Conservation (phyloP, 768 basidiomycete species). For the Pleurotus tuoliensis region DNA sequence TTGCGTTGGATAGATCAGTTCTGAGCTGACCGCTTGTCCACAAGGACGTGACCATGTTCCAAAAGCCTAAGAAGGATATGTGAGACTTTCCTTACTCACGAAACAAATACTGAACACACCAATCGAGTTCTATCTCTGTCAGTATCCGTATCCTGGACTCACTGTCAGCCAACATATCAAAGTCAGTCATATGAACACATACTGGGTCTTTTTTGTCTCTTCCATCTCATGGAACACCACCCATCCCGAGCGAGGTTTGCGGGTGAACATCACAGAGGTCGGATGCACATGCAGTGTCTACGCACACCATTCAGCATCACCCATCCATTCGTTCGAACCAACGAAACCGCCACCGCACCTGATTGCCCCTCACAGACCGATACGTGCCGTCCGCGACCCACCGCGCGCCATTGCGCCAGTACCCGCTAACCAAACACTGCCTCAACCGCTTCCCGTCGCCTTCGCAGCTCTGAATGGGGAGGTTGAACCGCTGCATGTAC, state of each 20-base stretch:
- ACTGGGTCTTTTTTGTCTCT: constrained; percentile 95
- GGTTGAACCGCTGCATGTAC: constrained; percentile 87
- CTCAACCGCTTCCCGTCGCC: constrained; percentile 81
- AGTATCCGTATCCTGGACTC: constrained; percentile 76
- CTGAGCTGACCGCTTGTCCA: background rate
- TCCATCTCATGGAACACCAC: constrained; percentile 95
- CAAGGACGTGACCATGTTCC: constrained; percentile 3
- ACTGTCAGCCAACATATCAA: constrained; percentile 10
- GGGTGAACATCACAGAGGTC: constrained; percentile 88
- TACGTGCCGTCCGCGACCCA: constrained; percentile 95
- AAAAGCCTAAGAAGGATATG: background rate
- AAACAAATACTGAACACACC: constrained; percentile 42
- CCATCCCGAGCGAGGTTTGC: constrained; percentile 89
- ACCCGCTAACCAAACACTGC: constrained; percentile 88
- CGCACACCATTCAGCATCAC: background rate
- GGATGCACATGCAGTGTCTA: constrained; percentile 90
- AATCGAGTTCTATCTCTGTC: constrained; percentile 94
- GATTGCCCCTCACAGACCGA: constrained; percentile 80
- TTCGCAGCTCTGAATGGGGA: constrained; percentile 82
- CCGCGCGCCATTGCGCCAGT: constrained; percentile 90
- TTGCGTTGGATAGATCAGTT: too few species aligned
- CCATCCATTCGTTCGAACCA: background rate
- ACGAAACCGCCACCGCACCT: constrained; percentile 47
- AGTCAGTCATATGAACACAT: constrained; percentile 19
- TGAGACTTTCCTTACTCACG: background rate